Conservation (phyloP, 2,329 filamentous ascomycete genomes). For the Fusarium clavum region DNA sequence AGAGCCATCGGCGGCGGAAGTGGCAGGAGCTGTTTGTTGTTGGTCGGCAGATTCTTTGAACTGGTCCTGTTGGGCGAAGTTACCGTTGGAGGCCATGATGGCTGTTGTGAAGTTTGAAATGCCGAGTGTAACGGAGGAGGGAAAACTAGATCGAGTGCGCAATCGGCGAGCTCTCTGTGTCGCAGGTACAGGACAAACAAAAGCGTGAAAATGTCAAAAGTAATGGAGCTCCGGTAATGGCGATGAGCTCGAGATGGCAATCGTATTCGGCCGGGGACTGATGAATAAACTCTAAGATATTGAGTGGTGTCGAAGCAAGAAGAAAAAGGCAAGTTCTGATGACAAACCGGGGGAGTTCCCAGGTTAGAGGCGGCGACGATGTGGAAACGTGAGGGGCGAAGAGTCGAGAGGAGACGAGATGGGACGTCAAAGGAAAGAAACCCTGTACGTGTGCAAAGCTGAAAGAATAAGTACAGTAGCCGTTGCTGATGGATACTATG, state of each 20-base stretch:
- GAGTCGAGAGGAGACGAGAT: constrained; percentile 29
- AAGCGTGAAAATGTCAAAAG: constrained; percentile 21
- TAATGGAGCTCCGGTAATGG: constrained; percentile 6
- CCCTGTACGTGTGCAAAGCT: constrained; percentile 12
- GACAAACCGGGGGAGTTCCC: constrained; percentile 39
- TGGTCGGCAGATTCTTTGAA: constrained; percentile 55
- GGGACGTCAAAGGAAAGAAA: constrained; percentile 32
- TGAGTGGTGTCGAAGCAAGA: constrained; percentile 23
- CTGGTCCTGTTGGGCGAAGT: constrained; percentile 59
- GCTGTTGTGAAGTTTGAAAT: constrained; percentile 34
- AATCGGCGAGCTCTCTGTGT: constrained; percentile 34
- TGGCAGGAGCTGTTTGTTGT: constrained; percentile 51
- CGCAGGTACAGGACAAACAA: constrained; percentile 26
- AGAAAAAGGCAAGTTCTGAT: constrained; percentile 40
- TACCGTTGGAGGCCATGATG: constrained; percentile 70
- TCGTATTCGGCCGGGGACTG: constrained; percentile 28
- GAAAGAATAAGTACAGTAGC: constrained; percentile 26
- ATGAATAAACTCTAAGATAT: constrained; percentile 9
- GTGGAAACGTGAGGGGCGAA: constrained; percentile 43
- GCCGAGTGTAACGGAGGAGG: constrained; percentile 25
- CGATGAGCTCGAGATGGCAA: constrained; percentile 26
- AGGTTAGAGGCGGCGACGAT: constrained; percentile 32
- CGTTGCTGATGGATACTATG: constrained; percentile 13
- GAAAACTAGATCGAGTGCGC: constrained; percentile 41
- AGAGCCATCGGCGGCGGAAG: constrained; percentile 48